phyloP scores from a whole-genome alignment of 768 basidiomycete species.

The Sarcomyxa edulis region DNA sequence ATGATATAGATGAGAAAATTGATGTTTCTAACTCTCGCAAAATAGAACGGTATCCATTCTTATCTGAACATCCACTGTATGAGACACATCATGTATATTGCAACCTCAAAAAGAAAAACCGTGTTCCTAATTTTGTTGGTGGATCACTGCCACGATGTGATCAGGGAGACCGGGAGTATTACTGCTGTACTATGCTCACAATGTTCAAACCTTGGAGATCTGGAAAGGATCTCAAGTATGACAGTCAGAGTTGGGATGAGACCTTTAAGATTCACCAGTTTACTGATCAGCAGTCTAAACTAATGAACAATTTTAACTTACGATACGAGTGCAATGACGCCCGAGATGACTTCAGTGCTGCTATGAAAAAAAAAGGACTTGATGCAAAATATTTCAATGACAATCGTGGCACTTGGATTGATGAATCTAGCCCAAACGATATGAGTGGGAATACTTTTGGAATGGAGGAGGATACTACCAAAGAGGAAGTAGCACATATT shows the following conservation, averaged over 20 bases:
- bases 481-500: too few relatives aligned
- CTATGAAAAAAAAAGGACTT: not conserved
- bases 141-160: conserved; percentile 21
- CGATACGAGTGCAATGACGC: conserved; percentile 22
- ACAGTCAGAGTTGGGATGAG: conserved; percentile 16
- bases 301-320: conserved; percentile 20
- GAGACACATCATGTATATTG: conserved; percentile 8
- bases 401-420: too few relatives aligned
- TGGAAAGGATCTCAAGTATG: conserved; percentile 19
- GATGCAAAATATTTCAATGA: not conserved
- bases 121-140: conserved; percentile 25
- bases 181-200: conserved; percentile 25
- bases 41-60: conserved; percentile 4
- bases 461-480: too few relatives aligned
- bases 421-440: too few relatives aligned
- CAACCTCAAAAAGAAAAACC: not conserved
- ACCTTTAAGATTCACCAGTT: conserved; percentile 12
- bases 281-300: conserved; percentile 4
- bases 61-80: conserved; percentile 7
- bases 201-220: conserved; percentile 28
- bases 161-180: conserved; percentile 25
- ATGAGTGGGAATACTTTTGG: too few relatives aligned
- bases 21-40: not conserved
- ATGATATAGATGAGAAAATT: conserved; percentile 7
- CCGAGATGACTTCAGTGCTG: conserved; percentile 17